Conservation (phyloP, 345 rosid species). For the Heritiera fomes region DNA sequence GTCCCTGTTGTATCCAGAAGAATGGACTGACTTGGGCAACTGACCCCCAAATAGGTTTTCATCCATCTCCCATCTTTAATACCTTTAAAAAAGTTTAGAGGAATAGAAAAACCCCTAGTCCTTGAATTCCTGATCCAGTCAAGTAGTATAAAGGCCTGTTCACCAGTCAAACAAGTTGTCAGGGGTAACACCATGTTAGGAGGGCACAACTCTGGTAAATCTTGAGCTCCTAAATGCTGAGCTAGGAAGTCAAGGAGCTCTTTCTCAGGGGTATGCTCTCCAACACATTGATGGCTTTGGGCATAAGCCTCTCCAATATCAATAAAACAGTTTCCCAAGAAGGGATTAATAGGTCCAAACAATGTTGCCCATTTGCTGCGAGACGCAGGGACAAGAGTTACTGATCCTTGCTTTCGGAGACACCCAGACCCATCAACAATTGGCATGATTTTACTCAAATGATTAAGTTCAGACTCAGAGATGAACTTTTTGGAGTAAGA, state of each 20-base stretch:
- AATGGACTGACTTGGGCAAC: not conserved
- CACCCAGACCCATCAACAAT: not conserved
- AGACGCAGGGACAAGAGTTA: not conserved
- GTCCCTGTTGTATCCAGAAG: not conserved
- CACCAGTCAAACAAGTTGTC: not conserved
- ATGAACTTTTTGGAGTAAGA: slow-evolving; percentile 3
- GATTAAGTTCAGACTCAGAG: not conserved
- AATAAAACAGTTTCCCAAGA: not conserved
- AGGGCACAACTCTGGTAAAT: not conserved
- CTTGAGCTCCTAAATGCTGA: slow-evolving; percentile 1
- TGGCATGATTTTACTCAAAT: not conserved
- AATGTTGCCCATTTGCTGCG: slow-evolving; percentile 7
- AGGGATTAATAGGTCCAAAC: not conserved
- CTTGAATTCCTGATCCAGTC: not conserved
- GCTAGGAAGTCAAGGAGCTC: not conserved
- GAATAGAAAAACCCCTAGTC: not conserved
- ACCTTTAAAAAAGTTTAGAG: not conserved
- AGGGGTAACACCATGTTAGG: not conserved
- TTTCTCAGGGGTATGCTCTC: not conserved
- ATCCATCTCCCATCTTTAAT: not conserved
- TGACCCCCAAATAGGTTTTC: not conserved
- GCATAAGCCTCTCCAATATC: not conserved
- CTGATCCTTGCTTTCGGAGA: not conserved
- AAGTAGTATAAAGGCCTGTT: slow-evolving; percentile 6
- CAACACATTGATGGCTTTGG: not conserved